These are phyloP conservation scores for Fusarium foetens DNA, from an alignment of 2,329 filamentous ascomycete species.

Conservation along the genomic window DNA sequence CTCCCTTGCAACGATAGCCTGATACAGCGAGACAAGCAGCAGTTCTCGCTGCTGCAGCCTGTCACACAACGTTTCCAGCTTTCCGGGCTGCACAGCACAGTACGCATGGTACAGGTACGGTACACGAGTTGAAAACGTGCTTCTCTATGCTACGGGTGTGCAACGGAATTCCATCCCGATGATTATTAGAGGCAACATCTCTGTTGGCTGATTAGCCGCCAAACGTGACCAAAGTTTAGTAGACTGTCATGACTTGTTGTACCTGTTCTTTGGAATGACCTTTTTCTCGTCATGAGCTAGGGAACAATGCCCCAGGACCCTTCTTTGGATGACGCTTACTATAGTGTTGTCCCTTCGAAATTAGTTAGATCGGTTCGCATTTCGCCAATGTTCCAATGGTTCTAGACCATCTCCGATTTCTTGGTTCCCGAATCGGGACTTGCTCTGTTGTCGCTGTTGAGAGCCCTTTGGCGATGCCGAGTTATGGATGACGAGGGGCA, in stretches of 20 bases:
- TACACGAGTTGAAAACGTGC: background rate
- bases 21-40: background rate
- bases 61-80: constrained; percentile 15
- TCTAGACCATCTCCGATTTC: constrained; percentile 15
- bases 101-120: background rate
- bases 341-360: constrained; percentile 5
- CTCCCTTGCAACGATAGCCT: constrained; percentile 8
- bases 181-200: background rate
- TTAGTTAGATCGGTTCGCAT: constrained; percentile 10
- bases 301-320: background rate
- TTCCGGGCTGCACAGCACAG: background rate
- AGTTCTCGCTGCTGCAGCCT: background rate
- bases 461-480: background rate
- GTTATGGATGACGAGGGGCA: constrained; percentile 9
- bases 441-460: background rate
- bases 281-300: background rate
- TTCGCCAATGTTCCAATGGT: constrained; percentile 17
- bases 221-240: background rate
- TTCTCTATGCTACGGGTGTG: background rate
- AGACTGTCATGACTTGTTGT: background rate
- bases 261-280: constrained; percentile 12
- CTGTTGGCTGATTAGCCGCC: constrained; percentile 6
- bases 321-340: constrained; percentile 24
- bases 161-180: background rate
- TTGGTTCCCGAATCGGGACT: constrained; percentile 25